Evolutionary conservation across 2,329 filamentous ascomycete species (phyloP).

Genomic region (Xylariaceae sp.): DNA sequence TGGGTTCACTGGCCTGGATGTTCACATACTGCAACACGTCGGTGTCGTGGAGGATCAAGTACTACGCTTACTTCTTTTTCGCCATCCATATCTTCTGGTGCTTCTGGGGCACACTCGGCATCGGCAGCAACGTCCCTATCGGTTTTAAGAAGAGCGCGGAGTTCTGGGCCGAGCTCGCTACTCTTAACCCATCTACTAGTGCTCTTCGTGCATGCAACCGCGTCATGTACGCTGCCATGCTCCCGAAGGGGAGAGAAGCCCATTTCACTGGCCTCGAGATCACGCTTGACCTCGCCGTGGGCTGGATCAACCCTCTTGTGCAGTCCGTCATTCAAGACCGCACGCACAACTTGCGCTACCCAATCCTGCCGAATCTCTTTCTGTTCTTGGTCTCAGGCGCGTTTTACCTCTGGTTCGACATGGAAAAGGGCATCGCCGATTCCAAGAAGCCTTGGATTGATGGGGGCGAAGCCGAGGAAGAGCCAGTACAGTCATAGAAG

Average conservation of each 20-base stretch:
- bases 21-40: conserved; percentile 11
- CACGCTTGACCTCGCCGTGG: conserved; percentile 12
- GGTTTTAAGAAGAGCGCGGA: conserved; percentile 14
- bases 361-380: conserved; percentile 15
- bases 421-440: conserved; percentile 17
- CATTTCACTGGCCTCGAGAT: conserved; percentile 16
- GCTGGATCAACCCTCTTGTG: conserved; percentile 16
- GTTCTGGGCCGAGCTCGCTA: conserved; percentile 15
- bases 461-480: not conserved
- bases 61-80: conserved; percentile 14
- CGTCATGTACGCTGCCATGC: conserved; percentile 14
- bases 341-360: conserved; percentile 18
- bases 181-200: conserved; percentile 13
- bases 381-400: conserved; percentile 8
- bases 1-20: conserved; percentile 18
- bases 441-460: conserved; percentile 14
- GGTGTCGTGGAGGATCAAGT: conserved; percentile 10
- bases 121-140: conserved; percentile 10
- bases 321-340: conserved; percentile 16
- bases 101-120: conserved; percentile 14
- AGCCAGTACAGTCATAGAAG: no score
- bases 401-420: conserved; percentile 16
- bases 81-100: conserved; percentile 8
- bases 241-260: conserved; percentile 14
- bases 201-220: conserved; percentile 15